Evolutionary conservation across 179 eudicot genomes (phyloP).

Genomic region (Sideroxylon spinosum): DNA sequence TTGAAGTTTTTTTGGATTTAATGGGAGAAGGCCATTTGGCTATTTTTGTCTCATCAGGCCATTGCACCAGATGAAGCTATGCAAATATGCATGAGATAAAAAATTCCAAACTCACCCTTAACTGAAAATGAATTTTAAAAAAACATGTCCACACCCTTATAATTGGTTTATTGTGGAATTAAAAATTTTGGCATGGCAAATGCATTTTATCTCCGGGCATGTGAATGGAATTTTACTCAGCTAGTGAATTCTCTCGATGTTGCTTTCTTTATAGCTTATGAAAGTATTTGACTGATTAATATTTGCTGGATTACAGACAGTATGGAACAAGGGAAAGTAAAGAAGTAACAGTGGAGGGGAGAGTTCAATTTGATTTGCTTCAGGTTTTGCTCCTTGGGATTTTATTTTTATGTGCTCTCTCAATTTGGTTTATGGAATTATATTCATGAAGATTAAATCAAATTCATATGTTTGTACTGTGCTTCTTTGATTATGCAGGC

Average conservation of each 20-base stretch:
- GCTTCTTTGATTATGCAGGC: conserved; percentile 44
- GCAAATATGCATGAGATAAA: no score
- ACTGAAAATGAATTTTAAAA: no score
- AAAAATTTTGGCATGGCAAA: background rate
- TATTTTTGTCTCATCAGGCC: no score
- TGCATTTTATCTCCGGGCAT: background rate
- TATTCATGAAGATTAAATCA: conserved; percentile 5
- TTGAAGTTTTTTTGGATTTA: no score
- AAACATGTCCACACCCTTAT: no score
- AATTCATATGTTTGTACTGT: background rate
- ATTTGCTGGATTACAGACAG: conserved; percentile 50
- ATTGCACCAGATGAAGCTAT: no score
- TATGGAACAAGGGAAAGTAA: conserved; percentile 93
- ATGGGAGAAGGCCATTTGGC: no score
- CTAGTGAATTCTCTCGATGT: background rate
- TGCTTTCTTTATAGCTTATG: conserved; percentile 10
- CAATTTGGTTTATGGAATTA: background rate
- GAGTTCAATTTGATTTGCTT: conserved; percentile 93
- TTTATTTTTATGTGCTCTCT: conserved; percentile 2
- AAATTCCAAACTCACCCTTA: no score
- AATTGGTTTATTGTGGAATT: no score
- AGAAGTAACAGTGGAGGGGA: conserved; percentile 92
- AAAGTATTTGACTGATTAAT: conserved; percentile 15
- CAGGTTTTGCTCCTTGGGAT: conserved; percentile 51
- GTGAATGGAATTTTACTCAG: background rate